Percentiles rank a stretch among this genome's conserved stretches.
These are phyloP conservation scores for Populus deltoides DNA, from an alignment of 345 rosid species.

Conservation along the genomic window DNA sequence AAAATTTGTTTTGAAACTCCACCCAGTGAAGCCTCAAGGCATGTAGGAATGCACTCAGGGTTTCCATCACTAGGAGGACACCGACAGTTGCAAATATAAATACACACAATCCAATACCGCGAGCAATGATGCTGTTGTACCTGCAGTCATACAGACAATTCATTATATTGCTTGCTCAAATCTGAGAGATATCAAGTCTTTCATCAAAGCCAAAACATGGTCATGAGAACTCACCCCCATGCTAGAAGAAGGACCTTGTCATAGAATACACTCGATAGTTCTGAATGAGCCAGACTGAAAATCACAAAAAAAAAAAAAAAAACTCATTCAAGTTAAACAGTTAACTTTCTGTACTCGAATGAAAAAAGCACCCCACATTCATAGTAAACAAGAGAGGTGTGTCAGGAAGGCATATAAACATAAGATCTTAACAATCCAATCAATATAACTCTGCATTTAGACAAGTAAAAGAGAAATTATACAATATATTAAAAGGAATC, in stretches of 20 bases:
- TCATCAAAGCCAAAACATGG: not conserved
- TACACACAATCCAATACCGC: constrained; percentile 60
- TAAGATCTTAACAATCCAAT: not conserved
- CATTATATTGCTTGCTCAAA: not conserved
- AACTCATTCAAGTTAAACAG: not conserved
- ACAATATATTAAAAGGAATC: too few relatives aligned
- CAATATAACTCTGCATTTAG: too few relatives aligned
- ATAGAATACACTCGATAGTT: constrained; percentile 86
- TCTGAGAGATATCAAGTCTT: not conserved
- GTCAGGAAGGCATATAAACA: not conserved
- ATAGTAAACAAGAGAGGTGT: not conserved
- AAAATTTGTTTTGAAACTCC: constrained; percentile 93
- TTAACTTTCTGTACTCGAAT: not conserved
- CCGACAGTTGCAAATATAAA: constrained; percentile 88
- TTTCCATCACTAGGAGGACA: constrained; percentile 97
- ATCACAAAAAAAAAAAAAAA: not conserved
- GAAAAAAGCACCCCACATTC: not conserved
- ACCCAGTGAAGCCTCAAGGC: constrained; percentile 98
- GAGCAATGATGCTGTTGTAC: constrained; percentile 68
- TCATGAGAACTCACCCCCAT: constrained; percentile 58
- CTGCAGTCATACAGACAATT: constrained; percentile 34
- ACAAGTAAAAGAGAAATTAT: not conserved
- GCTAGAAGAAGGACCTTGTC: constrained; percentile 92
- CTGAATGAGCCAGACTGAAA: constrained; percentile 91
- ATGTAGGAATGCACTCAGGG: constrained; percentile 94